phyloP scores from a whole-genome alignment of 257 asterid genomes.

The Nicotiana otophora region DNA sequence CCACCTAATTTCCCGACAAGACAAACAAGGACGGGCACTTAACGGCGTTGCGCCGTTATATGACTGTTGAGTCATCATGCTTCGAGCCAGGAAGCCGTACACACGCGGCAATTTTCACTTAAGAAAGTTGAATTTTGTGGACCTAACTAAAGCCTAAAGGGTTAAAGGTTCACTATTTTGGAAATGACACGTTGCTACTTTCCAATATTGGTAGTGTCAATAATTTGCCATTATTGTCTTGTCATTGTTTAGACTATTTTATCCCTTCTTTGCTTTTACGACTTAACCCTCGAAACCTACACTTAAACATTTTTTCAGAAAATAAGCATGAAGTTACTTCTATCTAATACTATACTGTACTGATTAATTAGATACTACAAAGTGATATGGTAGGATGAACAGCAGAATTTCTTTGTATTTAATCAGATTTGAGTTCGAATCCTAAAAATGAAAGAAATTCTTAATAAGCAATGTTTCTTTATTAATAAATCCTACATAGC shows the following conservation, averaged over 20 bases:
- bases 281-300: background rate
- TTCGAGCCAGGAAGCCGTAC: background rate
- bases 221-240: background rate
- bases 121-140: background rate
- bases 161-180: background rate
- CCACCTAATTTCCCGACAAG: slow-evolving; percentile 9
- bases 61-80: slow-evolving; percentile 3
- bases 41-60: slow-evolving; percentile 7
- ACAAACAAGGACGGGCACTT: background rate
- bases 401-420: too few species aligned
- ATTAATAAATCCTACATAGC: too few species aligned
- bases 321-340: too few species aligned
- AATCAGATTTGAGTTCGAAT: too few species aligned
- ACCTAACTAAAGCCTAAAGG: background rate
- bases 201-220: background rate
- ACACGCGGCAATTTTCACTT: background rate
- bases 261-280: background rate
- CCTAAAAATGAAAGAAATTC: too few species aligned
- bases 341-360: too few species aligned
- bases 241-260: background rate
- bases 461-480: too few species aligned
- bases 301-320: too few species aligned
- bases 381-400: too few species aligned
- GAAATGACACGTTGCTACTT: background rate
- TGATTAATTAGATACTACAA: too few species aligned